These are phyloP conservation scores for Gloeopeniophorella convolvens DNA, from an alignment of 768 basidiomycete genomes.

Conservation along the genomic window DNA sequence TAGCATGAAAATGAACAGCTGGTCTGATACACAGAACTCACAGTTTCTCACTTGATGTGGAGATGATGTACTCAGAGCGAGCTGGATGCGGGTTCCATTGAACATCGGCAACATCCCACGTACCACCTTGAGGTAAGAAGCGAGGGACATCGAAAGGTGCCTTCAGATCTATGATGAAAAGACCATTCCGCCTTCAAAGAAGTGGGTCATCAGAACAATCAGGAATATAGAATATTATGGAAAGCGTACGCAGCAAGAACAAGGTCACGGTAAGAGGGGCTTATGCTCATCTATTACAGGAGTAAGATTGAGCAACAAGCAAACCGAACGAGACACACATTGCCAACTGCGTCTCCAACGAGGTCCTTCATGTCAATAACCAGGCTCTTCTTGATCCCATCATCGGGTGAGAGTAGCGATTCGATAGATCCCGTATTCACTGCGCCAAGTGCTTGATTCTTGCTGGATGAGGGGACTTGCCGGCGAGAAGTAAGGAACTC, in stretches of 20 bases:
- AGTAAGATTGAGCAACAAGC: background rate
- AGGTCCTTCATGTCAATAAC: slow-evolving; percentile 76
- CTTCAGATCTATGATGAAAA: slow-evolving; percentile 93
- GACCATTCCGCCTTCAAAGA: slow-evolving; percentile 61
- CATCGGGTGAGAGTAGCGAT: slow-evolving; percentile 35
- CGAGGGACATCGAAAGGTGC: slow-evolving; percentile 81
- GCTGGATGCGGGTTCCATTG: slow-evolving; percentile 86
- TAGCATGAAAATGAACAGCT: background rate
- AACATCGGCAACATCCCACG: slow-evolving; percentile 92
- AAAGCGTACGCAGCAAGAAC: slow-evolving; percentile 79
- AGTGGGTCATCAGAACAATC: background rate
- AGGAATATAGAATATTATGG: background rate
- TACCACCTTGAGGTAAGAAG: slow-evolving; percentile 93
- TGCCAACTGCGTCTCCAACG: slow-evolving; percentile 78
- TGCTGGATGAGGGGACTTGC: too few species aligned
- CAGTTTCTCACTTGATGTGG: slow-evolving; percentile 87
- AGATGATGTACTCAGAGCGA: slow-evolving; percentile 75
- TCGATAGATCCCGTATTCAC: slow-evolving; percentile 8
- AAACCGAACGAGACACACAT: slow-evolving; percentile 42
- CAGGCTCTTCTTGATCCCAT: slow-evolving; percentile 52
- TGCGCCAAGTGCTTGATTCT: too few species aligned
- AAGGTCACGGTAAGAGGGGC: slow-evolving; percentile 81
- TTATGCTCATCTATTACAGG: slow-evolving; percentile 73
- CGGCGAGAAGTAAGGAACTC: background rate
- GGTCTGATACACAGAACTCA: slow-evolving; percentile 29